Percentiles rank a stretch among this genome's conserved stretches.
These are phyloP conservation scores for Ceratobasidium sp. DNA, from an alignment of 1,284 basidiomycete genomes.

Conservation along the genomic window DNA sequence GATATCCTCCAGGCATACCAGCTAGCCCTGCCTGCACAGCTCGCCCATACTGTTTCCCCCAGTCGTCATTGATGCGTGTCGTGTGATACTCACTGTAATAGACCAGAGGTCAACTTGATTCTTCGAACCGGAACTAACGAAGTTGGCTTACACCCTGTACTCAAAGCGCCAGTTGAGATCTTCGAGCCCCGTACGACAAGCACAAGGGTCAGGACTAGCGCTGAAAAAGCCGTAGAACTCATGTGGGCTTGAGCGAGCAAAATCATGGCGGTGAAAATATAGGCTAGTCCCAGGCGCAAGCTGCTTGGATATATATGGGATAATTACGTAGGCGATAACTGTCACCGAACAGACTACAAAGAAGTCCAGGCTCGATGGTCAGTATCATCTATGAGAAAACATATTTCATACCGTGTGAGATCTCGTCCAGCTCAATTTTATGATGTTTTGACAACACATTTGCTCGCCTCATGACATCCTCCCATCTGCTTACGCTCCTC, in stretches of 20 bases:
- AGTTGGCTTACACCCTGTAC: background rate
- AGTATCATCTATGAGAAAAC: too few species aligned
- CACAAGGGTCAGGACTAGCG: background rate
- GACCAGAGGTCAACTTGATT: too few species aligned
- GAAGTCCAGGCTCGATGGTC: too few species aligned
- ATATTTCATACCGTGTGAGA: too few species aligned
- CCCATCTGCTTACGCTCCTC: background rate
- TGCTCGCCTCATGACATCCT: background rate
- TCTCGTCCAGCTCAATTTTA: conserved; percentile 58
- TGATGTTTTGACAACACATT: conserved; percentile 1
- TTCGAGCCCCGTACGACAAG: background rate
- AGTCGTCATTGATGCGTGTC: too few species aligned
- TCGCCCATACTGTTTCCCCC: too few species aligned
- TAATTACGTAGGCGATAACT: too few species aligned
- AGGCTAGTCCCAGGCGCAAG: conserved; percentile 49
- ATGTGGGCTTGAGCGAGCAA: background rate
- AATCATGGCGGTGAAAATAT: background rate
- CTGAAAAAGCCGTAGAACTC: conserved; percentile 1
- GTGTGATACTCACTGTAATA: too few species aligned
- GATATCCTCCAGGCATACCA: too few species aligned
- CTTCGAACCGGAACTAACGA: too few species aligned
- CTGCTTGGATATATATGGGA: conserved; percentile 52
- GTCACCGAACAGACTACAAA: too few species aligned
- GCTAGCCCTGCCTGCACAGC: too few species aligned
- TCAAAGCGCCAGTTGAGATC: background rate